Evolutionary conservation across 257 asterid genomes (phyloP).

Genomic region (Forsythia viridissima): DNA sequence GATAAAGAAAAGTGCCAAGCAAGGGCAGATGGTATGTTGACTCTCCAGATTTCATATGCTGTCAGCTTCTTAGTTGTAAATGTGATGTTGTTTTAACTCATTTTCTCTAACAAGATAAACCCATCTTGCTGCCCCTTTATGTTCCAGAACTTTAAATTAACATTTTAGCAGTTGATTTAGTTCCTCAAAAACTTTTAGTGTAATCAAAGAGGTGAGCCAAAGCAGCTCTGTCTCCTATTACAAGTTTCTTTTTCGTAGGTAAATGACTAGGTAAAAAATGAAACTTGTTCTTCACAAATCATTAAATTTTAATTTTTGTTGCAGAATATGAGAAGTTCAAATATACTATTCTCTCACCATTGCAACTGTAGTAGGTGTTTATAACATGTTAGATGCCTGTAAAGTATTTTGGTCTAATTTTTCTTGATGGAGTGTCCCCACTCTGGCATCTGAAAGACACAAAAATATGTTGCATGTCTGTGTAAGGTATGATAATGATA

Average conservation of each 20-base stretch:
- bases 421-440: not conserved
- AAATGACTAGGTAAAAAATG: not conserved
- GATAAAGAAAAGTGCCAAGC: conserved; percentile 61
- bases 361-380: not conserved
- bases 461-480: not conserved
- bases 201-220: not conserved
- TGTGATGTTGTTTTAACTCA: conserved; percentile 1
- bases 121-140: not conserved
- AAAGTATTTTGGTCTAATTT: not conserved
- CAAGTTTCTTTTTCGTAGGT: not conserved
- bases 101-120: not conserved
- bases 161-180: not conserved
- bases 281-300: not conserved
- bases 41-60: not conserved
- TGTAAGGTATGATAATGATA: not conserved
- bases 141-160: not conserved
- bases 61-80: not conserved
- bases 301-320: not conserved
- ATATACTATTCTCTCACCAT: not conserved
- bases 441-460: too few relatives aligned
- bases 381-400: not conserved
- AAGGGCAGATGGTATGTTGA: conserved; percentile 51
- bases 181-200: not conserved
- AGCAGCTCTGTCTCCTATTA: not conserved
- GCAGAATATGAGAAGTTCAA: not conserved